Base-by-base conservation (phyloP, 1,284 basidiomycete species). In the Fomitiporia mediterranea region DNA sequence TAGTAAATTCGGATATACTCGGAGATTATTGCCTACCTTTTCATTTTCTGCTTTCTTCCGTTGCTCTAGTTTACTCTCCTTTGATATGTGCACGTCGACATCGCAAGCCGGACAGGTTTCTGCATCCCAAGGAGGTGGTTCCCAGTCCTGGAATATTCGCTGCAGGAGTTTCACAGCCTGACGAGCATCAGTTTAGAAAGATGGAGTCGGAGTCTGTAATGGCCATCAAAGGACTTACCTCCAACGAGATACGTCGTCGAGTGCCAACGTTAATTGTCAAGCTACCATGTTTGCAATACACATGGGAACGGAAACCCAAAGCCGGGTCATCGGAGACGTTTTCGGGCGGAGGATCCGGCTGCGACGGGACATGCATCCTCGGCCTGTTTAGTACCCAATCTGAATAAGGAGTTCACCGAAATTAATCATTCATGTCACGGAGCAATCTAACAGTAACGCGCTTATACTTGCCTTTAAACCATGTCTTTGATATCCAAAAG, bases 401-500 rank as follows among this genome's bases (percentile, higher is more conserved):
- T 90, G 7, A 21, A 53, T n/a, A n/a, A n/a, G n/a, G n/a, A n/a
- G n/a, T n/a, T n/a, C n/a, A n/a, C n/a, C n/a, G n/a, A n/a, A n/a
- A n/a, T n/a, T n/a, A n/a, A n/a, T n/a, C n/a, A n/a, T n/a, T n/a
- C n/a, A 6, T 46, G 44, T 46, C 27, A 46, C 27, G 17, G 5
- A 44, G 0, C 15, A 30, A 17, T 23, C 11, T 55, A 30, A 46
- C 17, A 46, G 25, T n/a, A n/a, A n/a, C 6, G 44, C 44, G 17
- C 21, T 13, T n/a, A n/a, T 25, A 25, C 43, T n/a, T 61, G 86
- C 89, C 89, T 78, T 78, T 86, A 3, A 89, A 66, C 90, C 90
- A 92, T 9, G 70, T 66, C 64, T 84, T 89, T 1, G 90, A 91
- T 63, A 91, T 81, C 84, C 85, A 89, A 65, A 76, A 84, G 9